phyloP scores from a whole-genome alignment of 257 asterid genomes.

The Gentiana straminea region DNA sequence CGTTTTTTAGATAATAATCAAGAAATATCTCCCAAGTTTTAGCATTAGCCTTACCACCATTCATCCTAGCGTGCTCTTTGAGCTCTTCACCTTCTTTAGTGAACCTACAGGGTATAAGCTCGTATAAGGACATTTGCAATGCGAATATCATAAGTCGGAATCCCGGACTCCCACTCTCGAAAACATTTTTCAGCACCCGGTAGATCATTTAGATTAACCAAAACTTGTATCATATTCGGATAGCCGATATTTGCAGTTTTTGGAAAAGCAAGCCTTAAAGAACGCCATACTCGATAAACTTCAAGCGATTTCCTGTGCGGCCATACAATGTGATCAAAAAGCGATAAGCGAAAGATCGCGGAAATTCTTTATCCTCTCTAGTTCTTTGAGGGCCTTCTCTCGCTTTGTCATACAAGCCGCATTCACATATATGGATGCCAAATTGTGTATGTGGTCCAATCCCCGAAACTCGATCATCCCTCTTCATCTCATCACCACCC shows the following conservation, averaged over 20 bases:
- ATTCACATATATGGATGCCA: conserved; percentile 80
- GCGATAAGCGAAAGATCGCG: conserved; percentile 61
- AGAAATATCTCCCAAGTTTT: conserved; percentile 85
- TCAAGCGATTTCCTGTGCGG: conserved; percentile 64
- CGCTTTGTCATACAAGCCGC: conserved; percentile 66
- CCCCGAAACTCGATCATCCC: conserved; percentile 77
- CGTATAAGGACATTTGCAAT: conserved; percentile 63
- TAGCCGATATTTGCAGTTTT: conserved; percentile 74
- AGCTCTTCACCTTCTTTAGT: conserved; percentile 50
- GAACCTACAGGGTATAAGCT: conserved; percentile 55
- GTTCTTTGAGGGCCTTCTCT: conserved; percentile 76
- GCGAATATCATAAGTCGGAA: conserved; percentile 60
- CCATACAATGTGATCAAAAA: conserved; percentile 79
- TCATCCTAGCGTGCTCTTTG: conserved; percentile 42
- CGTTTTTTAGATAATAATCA: conserved; percentile 52
- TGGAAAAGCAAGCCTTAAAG: conserved; percentile 74
- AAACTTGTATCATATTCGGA: conserved; percentile 76
- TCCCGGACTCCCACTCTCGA: conserved; percentile 60
- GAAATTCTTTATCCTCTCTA: conserved; percentile 56
- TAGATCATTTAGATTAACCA: conserved; percentile 70
- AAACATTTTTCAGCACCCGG: conserved; percentile 95
- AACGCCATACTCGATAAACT: conserved; percentile 88
- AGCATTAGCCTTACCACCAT: conserved; percentile 63
- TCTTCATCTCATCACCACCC: conserved; percentile 93
- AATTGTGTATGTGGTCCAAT: conserved; percentile 90